Conservation (phyloP, 2,329 filamentous ascomycete genomes). For the Cercospora zeina region DNA sequence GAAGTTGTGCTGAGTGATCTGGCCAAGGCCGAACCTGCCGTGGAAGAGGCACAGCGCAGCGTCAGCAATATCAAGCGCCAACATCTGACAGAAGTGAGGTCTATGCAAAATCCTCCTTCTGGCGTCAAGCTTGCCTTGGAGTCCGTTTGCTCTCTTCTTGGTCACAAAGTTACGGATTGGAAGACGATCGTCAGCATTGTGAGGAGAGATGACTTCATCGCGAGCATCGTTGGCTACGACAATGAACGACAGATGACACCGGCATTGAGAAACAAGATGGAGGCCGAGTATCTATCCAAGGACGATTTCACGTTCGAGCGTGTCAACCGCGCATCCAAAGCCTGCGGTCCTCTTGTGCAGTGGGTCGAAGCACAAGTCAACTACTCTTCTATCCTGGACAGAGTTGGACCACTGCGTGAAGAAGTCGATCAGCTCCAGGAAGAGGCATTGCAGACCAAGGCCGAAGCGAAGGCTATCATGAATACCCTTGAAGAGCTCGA, state of each 20-base stretch:
- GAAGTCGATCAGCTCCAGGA: conserved; percentile 87
- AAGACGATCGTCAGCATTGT: conserved; percentile 86
- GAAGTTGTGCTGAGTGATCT: conserved; percentile 85
- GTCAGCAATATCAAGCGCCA: conserved; percentile 98
- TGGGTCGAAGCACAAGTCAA: conserved; percentile 97
- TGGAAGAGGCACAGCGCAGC: conserved; percentile 88
- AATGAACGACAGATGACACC: conserved; percentile 95
- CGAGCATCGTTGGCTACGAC: conserved; percentile 95
- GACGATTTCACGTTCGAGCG: conserved; percentile 95
- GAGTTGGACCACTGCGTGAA: conserved; percentile 85
- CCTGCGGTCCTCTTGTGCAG: conserved; percentile 92
- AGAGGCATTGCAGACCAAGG: conserved; percentile 86
- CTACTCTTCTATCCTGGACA: conserved; percentile 95
- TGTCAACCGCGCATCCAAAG: conserved; percentile 93
- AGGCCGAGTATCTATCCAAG: conserved; percentile 85
- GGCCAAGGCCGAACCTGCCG: conserved; percentile 87
- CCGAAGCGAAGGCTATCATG: conserved; percentile 87
- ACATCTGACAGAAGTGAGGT: conserved; percentile 94
- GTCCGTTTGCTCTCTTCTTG: conserved; percentile 92
- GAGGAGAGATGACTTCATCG: conserved; percentile 92
- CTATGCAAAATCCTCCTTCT: conserved; percentile 88
- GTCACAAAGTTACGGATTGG: conserved; percentile 88
- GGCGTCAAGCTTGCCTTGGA: conserved; percentile 91
- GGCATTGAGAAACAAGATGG: conserved; percentile 79
- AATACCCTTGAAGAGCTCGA: conserved; percentile 82